Percentiles rank a stretch among this genome's conserved stretches.
phyloP scores from a whole-genome alignment of 176 grass and related monocot species.

The Chrysopogon serrulatus region DNA sequence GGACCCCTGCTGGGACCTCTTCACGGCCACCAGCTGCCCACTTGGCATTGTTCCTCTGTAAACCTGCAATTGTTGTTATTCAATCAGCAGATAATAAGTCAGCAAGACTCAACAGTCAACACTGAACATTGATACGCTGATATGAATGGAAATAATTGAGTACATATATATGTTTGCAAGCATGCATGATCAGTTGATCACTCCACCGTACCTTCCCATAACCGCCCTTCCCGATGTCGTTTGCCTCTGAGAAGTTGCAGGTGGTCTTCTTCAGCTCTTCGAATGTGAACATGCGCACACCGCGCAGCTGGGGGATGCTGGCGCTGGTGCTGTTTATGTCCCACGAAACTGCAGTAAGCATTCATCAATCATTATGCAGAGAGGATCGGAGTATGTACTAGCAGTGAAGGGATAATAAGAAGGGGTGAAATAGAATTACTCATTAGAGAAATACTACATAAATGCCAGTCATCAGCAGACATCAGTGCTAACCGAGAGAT shows the following conservation, averaged over 20 bases:
- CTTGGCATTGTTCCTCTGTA: constrained; percentile 50
- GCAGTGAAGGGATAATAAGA: too few relatives aligned
- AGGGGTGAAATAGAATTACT: too few relatives aligned
- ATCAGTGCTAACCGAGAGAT: constrained; percentile 61
- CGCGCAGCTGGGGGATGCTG: constrained; percentile 52
- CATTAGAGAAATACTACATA: too few relatives aligned
- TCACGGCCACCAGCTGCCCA: constrained; percentile 66
- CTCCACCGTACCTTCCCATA: constrained; percentile 74
- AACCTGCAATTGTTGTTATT: too few relatives aligned
- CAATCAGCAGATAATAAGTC: too few relatives aligned
- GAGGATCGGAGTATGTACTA: too few relatives aligned
- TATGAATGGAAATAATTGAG: too few relatives aligned
- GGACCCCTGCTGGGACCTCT: constrained; percentile 58
- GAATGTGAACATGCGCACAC: constrained; percentile 57
- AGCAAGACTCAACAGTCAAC: too few relatives aligned
- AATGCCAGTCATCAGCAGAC: too few relatives aligned
- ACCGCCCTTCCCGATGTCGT: constrained; percentile 52
- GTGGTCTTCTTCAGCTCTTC: constrained; percentile 67
- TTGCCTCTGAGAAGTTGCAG: constrained; percentile 50
- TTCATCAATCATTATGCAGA: too few relatives aligned
- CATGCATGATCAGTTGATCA: background rate
- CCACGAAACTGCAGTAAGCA: constrained; percentile 40
- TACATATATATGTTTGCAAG: too few relatives aligned
- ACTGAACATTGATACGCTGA: too few relatives aligned
- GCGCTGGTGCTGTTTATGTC: constrained; percentile 46